Conservation (phyloP, 2,329 filamentous ascomycete species). For the Neospermospora avenae region DNA sequence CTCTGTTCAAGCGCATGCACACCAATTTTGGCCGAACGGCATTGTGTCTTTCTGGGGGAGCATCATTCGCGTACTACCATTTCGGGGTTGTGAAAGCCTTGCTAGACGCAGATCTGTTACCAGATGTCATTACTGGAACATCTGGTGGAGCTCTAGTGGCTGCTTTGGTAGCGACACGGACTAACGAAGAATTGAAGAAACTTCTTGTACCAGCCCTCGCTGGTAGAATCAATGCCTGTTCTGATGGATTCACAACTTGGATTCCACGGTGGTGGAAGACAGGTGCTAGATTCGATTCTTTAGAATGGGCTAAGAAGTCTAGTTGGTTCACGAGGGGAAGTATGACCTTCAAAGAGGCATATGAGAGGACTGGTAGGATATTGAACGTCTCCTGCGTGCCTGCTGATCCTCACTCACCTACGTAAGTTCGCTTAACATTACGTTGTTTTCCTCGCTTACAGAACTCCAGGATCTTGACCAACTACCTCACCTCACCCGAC, state of each 20-base stretch:
- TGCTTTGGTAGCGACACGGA: conserved; percentile 81
- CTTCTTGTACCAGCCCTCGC: conserved; percentile 86
- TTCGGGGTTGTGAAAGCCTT: conserved; percentile 89
- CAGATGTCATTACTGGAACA: conserved; percentile 93
- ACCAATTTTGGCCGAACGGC: conserved; percentile 92
- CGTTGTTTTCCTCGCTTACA: conserved; percentile 17
- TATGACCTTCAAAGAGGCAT: conserved; percentile 92
- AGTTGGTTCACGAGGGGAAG: conserved; percentile 90
- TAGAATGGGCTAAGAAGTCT: conserved; percentile 83
- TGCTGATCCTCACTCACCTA: conserved; percentile 87
- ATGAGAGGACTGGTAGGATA: conserved; percentile 88
- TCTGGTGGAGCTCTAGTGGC: conserved; percentile 91
- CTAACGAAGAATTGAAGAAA: conserved; percentile 83
- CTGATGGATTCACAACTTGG: conserved; percentile 75
- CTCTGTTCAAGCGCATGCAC: conserved; percentile 81
- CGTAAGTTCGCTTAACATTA: conserved; percentile 21
- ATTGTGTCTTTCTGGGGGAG: conserved; percentile 87
- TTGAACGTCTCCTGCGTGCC: conserved; percentile 96
- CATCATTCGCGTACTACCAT: conserved; percentile 95
- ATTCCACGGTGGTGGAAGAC: conserved; percentile 83
- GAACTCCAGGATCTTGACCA: conserved; percentile 83
- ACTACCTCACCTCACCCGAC: conserved; percentile 92
- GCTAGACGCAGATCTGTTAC: conserved; percentile 79
- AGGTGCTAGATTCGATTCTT: conserved; percentile 87
- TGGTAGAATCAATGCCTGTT: conserved; percentile 77